Percentiles rank a stretch among this genome's conserved stretches.
Evolutionary conservation across 2,329 filamentous ascomycete species (phyloP).

Genomic region (Penicillium sp.): DNA sequence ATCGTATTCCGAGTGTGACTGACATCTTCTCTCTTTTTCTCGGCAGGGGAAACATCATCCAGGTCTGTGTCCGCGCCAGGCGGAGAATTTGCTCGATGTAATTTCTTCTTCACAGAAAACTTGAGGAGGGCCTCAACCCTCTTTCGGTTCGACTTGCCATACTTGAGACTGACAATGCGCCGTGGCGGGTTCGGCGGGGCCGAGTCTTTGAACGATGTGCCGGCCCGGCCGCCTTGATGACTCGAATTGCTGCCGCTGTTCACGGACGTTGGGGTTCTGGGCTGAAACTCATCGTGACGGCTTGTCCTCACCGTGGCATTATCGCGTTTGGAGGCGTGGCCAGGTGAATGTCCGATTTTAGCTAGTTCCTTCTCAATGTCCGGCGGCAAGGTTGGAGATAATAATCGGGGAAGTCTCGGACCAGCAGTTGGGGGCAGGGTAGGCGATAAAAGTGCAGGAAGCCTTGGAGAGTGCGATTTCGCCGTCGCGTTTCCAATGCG

Average conservation of each 20-base stretch:
- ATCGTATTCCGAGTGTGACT: conserved; percentile 9
- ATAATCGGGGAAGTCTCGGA: conserved; percentile 53
- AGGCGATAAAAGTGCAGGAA: conserved; percentile 45
- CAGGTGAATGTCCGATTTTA: conserved; percentile 40
- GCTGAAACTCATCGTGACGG: conserved; percentile 9
- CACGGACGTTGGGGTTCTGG: conserved; percentile 6
- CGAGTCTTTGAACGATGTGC: conserved; percentile 12
- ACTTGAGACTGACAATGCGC: conserved; percentile 56
- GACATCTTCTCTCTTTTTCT: conserved; percentile 22
- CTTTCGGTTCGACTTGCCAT: conserved; percentile 54
- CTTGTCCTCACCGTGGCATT: conserved; percentile 20
- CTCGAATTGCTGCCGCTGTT: conserved; percentile 14
- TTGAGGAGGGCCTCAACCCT: conserved; percentile 53
- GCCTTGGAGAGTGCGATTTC: conserved; percentile 29
- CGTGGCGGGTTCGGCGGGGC: conserved; percentile 25
- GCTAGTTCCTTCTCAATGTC: conserved; percentile 59
- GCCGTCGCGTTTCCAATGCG: conserved; percentile 30
- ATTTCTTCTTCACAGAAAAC: conserved; percentile 45
- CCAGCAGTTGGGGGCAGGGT: conserved; percentile 49
- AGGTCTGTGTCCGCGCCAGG: conserved; percentile 26
- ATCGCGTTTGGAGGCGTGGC: conserved; percentile 26
- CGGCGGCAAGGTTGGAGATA: conserved; percentile 63
- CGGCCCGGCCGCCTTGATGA: conserved; percentile 9
- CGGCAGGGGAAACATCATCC: conserved; percentile 23
- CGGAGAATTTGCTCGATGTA: conserved; percentile 28